Percentiles rank a stretch among this genome's conserved stretches.
These are phyloP conservation scores for Pisolithus sp. DNA, from an alignment of 768 basidiomycete genomes.

Conservation along the genomic window DNA sequence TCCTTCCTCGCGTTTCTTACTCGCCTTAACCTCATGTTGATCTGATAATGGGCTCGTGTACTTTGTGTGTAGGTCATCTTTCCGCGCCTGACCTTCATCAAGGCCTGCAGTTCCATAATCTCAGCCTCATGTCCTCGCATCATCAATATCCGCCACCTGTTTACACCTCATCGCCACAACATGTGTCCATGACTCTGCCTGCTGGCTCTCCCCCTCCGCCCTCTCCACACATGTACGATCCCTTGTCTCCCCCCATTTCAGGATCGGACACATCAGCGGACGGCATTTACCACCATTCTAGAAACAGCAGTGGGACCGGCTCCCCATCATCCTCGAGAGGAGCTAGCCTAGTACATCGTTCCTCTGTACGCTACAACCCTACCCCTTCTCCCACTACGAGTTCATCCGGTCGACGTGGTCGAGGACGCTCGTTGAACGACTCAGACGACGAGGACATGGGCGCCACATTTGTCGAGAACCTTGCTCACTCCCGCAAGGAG, in stretches of 20 bases:
- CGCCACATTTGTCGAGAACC: slow-evolving; percentile 57
- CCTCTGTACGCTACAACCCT: slow-evolving; percentile 66
- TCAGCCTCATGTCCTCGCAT: slow-evolving; percentile 63
- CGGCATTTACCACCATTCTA: slow-evolving; percentile 69
- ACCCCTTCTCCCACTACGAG: slow-evolving; percentile 73
- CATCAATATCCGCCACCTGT: slow-evolving; percentile 62
- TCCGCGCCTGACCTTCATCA: slow-evolving; percentile 64
- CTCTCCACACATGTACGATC: slow-evolving; percentile 76
- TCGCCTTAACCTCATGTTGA: slow-evolving; percentile 51
- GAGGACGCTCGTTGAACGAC: slow-evolving; percentile 63
- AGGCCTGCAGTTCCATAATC: slow-evolving; percentile 52
- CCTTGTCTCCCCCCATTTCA: slow-evolving; percentile 79
- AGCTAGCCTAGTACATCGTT: slow-evolving; percentile 70
- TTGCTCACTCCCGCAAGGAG: slow-evolving; percentile 76
- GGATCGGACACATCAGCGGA: slow-evolving; percentile 86
- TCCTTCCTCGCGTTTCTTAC: slow-evolving; percentile 36
- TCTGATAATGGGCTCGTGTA: slow-evolving; percentile 54
- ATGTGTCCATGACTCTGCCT: slow-evolving; percentile 59
- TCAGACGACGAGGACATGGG: slow-evolving; percentile 76
- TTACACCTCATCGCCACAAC: slow-evolving; percentile 56
- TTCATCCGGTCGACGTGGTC: slow-evolving; percentile 61
- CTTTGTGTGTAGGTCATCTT: slow-evolving; percentile 53
- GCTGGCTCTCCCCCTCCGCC: slow-evolving; percentile 67
- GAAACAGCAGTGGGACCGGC: slow-evolving; percentile 66
- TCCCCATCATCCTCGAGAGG: slow-evolving; percentile 75